Evolutionary conservation across 805 yeast genomes (phyloP).

Genomic region (Brettanomyces anomalus): DNA sequence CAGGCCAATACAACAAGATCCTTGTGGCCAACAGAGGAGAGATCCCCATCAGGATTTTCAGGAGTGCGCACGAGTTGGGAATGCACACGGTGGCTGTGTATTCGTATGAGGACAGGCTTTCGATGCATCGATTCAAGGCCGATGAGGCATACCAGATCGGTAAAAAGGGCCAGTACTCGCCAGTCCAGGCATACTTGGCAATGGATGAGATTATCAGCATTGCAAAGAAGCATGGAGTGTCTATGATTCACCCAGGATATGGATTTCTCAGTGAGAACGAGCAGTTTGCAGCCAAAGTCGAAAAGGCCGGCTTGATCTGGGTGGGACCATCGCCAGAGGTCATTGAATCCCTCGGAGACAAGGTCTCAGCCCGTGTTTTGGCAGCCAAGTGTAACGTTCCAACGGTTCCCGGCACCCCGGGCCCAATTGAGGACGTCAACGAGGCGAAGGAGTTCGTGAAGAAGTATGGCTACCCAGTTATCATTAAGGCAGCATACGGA

Average conservation of each 20-base stretch:
- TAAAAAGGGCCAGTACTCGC: slow-evolving; percentile 78
- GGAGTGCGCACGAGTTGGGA: slow-evolving; percentile 95
- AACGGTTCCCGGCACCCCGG: slow-evolving; percentile 95
- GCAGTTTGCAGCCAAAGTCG: slow-evolving; percentile 88
- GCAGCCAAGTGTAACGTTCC: slow-evolving; percentile 83
- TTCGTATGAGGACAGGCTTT: slow-evolving; percentile 89
- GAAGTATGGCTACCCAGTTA: slow-evolving; percentile 88
- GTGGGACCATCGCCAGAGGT: slow-evolving; percentile 85
- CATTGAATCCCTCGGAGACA: slow-evolving; percentile 93
- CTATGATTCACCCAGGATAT: slow-evolving; percentile 90
- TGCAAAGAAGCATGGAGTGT: slow-evolving; percentile 68
- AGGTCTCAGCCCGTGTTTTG: slow-evolving; percentile 85
- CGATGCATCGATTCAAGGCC: slow-evolving; percentile 92
- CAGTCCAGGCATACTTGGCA: slow-evolving; percentile 93
- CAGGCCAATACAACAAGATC: slow-evolving; percentile 45
- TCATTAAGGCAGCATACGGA: slow-evolving; percentile 97
- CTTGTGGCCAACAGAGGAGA: slow-evolving; percentile 82
- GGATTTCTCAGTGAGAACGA: slow-evolving; percentile 88
- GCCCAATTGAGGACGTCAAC: slow-evolving; percentile 75
- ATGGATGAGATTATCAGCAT: slow-evolving; percentile 89
- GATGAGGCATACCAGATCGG: slow-evolving; percentile 94
- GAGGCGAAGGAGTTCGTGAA: slow-evolving; percentile 77
- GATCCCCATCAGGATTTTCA: slow-evolving; percentile 80
- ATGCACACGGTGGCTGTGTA: slow-evolving; percentile 97
- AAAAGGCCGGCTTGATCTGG: slow-evolving; percentile 88